These are phyloP conservation scores for Globisporangium sylvaticum DNA, from an alignment of 352 stramenopile genomes.

Conservation along the genomic window DNA sequence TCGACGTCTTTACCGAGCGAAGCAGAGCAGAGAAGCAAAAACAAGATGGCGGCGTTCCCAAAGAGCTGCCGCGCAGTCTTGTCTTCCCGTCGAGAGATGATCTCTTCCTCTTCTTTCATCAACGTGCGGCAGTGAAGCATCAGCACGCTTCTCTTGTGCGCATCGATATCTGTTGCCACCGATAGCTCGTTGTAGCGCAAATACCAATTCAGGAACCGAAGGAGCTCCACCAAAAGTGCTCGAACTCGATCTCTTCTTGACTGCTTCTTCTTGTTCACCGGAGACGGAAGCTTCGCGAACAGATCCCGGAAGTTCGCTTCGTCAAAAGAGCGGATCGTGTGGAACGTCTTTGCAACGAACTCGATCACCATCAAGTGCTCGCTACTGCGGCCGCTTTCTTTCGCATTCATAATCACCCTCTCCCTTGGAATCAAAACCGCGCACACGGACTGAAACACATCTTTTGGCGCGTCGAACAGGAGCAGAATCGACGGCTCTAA, in stretches of 20 bases:
- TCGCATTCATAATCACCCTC: background rate
- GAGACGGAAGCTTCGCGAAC: constrained; percentile 25
- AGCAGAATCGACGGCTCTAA: constrained; percentile 50
- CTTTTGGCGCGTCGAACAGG: constrained; percentile 48
- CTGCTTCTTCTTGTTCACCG: constrained; percentile 43
- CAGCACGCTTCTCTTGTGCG: constrained; percentile 26
- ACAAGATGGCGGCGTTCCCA: constrained; percentile 47
- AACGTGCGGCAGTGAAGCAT: constrained; percentile 46
- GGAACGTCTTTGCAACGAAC: constrained; percentile 28
- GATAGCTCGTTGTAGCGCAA: constrained; percentile 1
- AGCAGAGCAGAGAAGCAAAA: constrained; percentile 27
- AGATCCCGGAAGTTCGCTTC: constrained; percentile 30
- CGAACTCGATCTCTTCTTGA: constrained; percentile 43
- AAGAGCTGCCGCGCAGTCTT: constrained; percentile 45
- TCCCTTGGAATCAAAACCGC: background rate
- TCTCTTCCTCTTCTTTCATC: constrained; percentile 72
- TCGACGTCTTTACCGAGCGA: background rate
- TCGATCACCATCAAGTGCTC: constrained; percentile 25
- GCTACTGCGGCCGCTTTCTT: background rate
- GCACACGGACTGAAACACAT: constrained; percentile 39
- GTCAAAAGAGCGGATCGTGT: constrained; percentile 32
- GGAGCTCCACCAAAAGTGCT: constrained; percentile 30
- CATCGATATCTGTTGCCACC: constrained; percentile 6
- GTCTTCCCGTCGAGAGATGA: constrained; percentile 33
- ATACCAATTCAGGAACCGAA: constrained; percentile 39